Evolutionary conservation across 208 protist genomes (phyloP).

Genomic region (Crithidia brevicula): DNA sequence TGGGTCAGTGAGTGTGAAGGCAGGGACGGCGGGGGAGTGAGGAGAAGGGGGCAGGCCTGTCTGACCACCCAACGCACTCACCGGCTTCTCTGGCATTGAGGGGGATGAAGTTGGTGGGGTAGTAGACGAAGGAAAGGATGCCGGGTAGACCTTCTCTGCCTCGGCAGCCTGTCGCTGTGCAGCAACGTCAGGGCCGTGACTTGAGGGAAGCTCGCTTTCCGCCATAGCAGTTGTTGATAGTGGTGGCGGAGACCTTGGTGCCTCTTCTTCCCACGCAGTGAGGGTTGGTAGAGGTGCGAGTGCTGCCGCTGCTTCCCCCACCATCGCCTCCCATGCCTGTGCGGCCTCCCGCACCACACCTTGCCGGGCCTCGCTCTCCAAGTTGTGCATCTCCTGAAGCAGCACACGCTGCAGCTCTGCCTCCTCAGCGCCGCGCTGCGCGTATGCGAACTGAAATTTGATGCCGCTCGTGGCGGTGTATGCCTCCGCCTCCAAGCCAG

Average conservation of each 20-base stretch:
- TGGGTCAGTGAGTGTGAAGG: slow-evolving; percentile 21
- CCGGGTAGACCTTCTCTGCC: no score
- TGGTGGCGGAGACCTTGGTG: not conserved
- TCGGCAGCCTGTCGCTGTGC: not conserved
- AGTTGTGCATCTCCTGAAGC: slow-evolving; percentile 24
- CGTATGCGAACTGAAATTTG: slow-evolving; percentile 36
- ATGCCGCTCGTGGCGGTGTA: slow-evolving; percentile 48
- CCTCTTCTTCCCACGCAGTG: slow-evolving; percentile 3
- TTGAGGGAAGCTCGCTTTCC: no score
- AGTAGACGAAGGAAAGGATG: not conserved
- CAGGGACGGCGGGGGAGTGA: not conserved
- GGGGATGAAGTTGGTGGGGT: not conserved
- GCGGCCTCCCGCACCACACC: not conserved
- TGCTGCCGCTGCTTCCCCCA: slow-evolving; percentile 1
- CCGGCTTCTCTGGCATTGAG: no score
- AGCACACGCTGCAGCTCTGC: slow-evolving; percentile 13
- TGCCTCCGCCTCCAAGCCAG: slow-evolving; percentile 56
- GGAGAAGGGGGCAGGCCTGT: no score
- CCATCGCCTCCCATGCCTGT: not conserved
- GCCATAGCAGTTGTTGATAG: not conserved
- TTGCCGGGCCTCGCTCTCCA: slow-evolving; percentile 34
- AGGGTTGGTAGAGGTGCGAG: slow-evolving; percentile 7
- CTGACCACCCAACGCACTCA: no score
- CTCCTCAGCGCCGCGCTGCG: slow-evolving; percentile 17
- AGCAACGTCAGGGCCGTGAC: no score